phyloP scores from a whole-genome alignment of 345 rosid genomes.

The Citrus medica region DNA sequence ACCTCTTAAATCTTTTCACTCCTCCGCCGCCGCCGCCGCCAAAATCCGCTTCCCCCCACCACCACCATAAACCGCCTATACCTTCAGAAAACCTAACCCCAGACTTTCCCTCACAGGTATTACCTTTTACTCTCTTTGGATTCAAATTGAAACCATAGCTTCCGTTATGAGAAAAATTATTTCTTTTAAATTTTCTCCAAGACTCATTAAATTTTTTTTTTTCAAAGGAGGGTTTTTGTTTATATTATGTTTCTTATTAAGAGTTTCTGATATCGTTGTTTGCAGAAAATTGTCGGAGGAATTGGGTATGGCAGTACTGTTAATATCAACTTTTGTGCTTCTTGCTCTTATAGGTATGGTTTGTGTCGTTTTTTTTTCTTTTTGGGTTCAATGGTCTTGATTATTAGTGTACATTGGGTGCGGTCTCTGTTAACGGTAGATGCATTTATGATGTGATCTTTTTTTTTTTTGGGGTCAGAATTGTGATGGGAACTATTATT shows the following conservation, averaged over 20 bases:
- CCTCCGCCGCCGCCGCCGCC: constrained; percentile 56
- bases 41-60: constrained; percentile 33
- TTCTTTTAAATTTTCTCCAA: neutral
- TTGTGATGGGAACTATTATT: constrained; percentile 4
- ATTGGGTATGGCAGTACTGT: constrained; percentile 64
- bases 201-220: neutral
- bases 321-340: constrained; percentile 72
- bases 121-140: neutral
- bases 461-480: neutral
- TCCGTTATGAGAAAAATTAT: neutral
- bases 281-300: constrained; percentile 52
- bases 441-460: neutral
- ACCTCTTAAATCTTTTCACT: constrained; percentile 60
- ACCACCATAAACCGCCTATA: constrained; percentile 22
- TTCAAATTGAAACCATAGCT: neutral
- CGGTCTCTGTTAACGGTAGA: neutral
- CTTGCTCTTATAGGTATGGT: constrained; percentile 73
- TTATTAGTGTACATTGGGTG: neutral
- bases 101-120: constrained; percentile 49
- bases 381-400: neutral
- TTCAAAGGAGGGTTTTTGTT: neutral
- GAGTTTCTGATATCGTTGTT: neutral
- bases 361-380: neutral
- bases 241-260: neutral
- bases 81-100: constrained; percentile 36